A percentile compares a stretch with the other conserved stretches of the same genome.
phyloP scores from a whole-genome alignment of 2,329 filamentous ascomycete genomes.

The Pseudogymnoascus sp. region DNA sequence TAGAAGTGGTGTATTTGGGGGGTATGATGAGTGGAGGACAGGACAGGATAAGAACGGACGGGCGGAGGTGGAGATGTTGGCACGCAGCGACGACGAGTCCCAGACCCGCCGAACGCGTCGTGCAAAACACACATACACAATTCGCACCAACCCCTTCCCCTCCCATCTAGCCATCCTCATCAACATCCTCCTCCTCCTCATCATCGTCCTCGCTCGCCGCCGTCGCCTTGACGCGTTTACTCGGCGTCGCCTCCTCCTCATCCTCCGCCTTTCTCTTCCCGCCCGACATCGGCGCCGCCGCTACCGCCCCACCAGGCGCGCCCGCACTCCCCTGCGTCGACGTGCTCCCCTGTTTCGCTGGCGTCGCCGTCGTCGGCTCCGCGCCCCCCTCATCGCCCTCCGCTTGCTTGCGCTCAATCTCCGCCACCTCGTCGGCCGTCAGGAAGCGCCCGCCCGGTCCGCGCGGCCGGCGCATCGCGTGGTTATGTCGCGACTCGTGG shows the following conservation, averaged over 20 bases:
- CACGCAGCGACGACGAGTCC: not conserved
- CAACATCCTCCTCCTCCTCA: not conserved
- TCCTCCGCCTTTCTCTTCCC: not conserved
- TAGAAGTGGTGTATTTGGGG: not conserved
- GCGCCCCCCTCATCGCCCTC: conserved; percentile 29
- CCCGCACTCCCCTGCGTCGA: conserved; percentile 9
- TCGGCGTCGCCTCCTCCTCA: not conserved
- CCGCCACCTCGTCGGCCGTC: conserved; percentile 90
- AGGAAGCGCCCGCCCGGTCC: conserved; percentile 92
- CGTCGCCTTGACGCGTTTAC: not conserved
- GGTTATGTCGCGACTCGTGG: conserved; percentile 94
- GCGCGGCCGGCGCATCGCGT: conserved; percentile 91
- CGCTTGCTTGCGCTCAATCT: conserved; percentile 62
- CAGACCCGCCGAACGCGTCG: not conserved
- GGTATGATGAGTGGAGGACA: not conserved
- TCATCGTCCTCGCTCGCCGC: not conserved
- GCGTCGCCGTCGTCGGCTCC: conserved; percentile 27
- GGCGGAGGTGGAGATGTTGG: not conserved
- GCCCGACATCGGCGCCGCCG: not conserved
- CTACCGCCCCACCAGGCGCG: not conserved
- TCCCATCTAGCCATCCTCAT: not conserved
- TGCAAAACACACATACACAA: not conserved
- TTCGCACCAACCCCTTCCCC: not conserved
- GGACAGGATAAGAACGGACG: not conserved
- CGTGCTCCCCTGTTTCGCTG: conserved; percentile 20